phyloP scores from a whole-genome alignment of 202 grass and related monocot genomes.

The Setaria italica region DNA sequence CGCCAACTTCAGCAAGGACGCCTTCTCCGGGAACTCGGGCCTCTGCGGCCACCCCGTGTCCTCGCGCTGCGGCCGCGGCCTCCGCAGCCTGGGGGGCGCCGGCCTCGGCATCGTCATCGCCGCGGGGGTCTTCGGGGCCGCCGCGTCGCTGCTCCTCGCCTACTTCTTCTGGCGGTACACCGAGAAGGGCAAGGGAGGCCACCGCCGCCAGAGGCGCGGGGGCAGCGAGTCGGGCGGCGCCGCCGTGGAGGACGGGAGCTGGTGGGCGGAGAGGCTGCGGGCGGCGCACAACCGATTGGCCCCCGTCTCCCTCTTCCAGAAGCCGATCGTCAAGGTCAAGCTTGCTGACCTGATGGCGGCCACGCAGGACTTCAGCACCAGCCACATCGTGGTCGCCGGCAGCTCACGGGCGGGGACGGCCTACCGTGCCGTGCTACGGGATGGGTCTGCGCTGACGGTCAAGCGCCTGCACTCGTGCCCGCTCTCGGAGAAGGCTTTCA shows the following conservation, averaged over 20 bases:
- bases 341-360: constrained; percentile 87
- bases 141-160: constrained; percentile 71
- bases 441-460: constrained; percentile 86
- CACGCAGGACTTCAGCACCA: constrained; percentile 76
- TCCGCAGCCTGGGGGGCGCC: neutral
- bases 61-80: constrained; percentile 48
- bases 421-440: constrained; percentile 76
- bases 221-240: constrained; percentile 35
- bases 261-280: constrained; percentile 91
- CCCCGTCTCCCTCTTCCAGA: constrained; percentile 86
- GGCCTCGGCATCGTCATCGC: constrained; percentile 82
- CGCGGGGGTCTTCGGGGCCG: constrained; percentile 86
- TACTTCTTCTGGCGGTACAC: constrained; percentile 87
- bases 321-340: constrained; percentile 96
- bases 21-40: constrained; percentile 63
- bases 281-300: constrained; percentile 74
- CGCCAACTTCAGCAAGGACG: constrained; percentile 33
- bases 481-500: constrained; percentile 83
- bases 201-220: constrained; percentile 46
- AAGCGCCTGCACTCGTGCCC: constrained; percentile 86
- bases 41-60: constrained; percentile 73
- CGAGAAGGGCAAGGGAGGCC: constrained; percentile 49
- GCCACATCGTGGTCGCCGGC: constrained; percentile 81
- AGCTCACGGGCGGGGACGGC: constrained; percentile 87
- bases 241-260: constrained; percentile 64